Base-by-base conservation (phyloP, 108 stramenopile species). In the Fistulifera solaris region DNA sequence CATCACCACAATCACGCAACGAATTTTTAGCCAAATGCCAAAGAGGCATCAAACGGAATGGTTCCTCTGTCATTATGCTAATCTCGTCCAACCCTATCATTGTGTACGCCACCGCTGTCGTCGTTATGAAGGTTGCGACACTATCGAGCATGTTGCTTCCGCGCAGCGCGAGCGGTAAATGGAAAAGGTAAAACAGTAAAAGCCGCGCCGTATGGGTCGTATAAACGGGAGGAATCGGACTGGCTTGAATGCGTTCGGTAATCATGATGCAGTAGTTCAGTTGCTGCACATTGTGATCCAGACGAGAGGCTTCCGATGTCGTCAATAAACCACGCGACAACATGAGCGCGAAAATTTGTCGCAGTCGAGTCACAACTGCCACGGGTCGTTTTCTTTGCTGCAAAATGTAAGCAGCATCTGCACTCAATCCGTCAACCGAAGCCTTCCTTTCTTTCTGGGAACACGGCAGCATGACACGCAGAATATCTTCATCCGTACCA, bases 81-180 rank as follows among this genome's bases (percentile, higher is more conserved):
- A 74, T 67, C 45, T 77, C 75, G 67, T 77, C 75, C 42, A 74
- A 40, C 2, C 80, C 75, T 31, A 81, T 45, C 72, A 77, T 75
- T 12, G 75, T 69, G 48, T 62, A 81, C 21, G 65, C 68, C 1
- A 76, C 72, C 2, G 65, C 57, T 50, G 58, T 17, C 26, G 60
- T 62, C 8, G 66, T 51, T 21, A 70, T 16, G 0, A 62, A 1
- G 0, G 56, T 59, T 24, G 48, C 55, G 21, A 62, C 52, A 18
- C 52, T 24, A 12, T 62, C 65, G 27, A 65, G 42, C 13, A 67
- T 31, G 16, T 51, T 54, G 8, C 51, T 58, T 25, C 58, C 35
- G 16, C 68, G 54, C 54, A 75, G 39, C 14, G 75, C 72, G 8
- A 61, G 31, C 6, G 76, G 73, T 5, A 77, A 49, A 40, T 31